Evolutionary conservation across 1,139 yeast species (phyloP), one percentile per base, ranked within the genome.

Genomic region (Sugiyamaella neomexicana): DNA sequence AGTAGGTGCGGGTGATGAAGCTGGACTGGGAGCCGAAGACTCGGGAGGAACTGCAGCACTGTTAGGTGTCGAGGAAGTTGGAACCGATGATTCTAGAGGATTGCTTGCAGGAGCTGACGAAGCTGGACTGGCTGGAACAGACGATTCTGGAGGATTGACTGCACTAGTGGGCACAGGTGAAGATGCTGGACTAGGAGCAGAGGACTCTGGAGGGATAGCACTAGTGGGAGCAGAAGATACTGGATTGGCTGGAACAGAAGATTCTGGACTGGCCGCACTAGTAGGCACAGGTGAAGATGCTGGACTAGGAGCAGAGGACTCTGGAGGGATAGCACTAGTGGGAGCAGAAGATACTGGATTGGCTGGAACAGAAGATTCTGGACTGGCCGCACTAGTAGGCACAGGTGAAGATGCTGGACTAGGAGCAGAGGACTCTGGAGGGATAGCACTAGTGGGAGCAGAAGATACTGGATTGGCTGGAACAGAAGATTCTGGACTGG

Each of bases 111-210:
- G 25, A 20, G 25, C 25, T 20, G 25, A 20, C 25, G 25, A 20
- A 20, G 25, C 55, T 25, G 53, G 53, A 13, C 58, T 27, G 7
- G 25, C 27, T 10, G 46, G 40, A 5, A 41, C 10, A 31, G 41
- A 47, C 16, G 29, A 60, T 46, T 1, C 59, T n/a, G 54, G 60
- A 9, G 60, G 62, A n/a, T 59, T 49, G n/a, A 41, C 45, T 5
- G 52, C 42, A 7, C 54, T 20, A 5, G 25, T 20, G 5, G 25
- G 25, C 25, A 20, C 25, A 20, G 25, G 25, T 20, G 25, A 20
- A 20, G 25, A 20, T 20, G 25, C 25, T 20, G 25, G 25, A 20
- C 25, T 20, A 20, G 25, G 3, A 20, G 25, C 34, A 9, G 34
- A 29, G 3, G 34, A 29, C 10, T 20, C 25, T 20, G 25, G 25